Evolutionary conservation across 1,139 yeast species (phyloP), one percentile per base, ranked within the genome.

Genomic region (Candida albicans): DNA sequence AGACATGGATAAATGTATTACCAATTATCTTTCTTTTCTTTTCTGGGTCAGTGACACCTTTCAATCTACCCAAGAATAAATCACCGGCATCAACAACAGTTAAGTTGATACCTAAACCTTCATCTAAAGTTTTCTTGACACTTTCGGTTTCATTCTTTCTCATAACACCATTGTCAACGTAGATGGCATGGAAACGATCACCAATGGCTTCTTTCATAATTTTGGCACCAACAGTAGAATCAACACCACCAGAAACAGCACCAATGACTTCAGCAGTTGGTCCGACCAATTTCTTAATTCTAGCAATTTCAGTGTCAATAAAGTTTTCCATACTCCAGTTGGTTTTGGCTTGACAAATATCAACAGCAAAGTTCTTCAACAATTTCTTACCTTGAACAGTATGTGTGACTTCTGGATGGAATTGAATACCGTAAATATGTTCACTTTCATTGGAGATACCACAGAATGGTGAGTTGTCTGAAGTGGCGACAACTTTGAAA

Each of bases 171-270:
- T 93, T 93, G 72, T 93, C 99, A 51, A 93, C 99, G 63, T 90
- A 81, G 58, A 93, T 90, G 50, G 99, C 99, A 61, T 93, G 99
- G 87, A 93, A 93, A 68, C 99, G 83, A 62, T 88, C 95, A 63
- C 99, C 99, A 67, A 93, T 93, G 53, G 99, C 99, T 72, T 88
- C 96, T 54, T 90, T 86, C 96, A 93, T 87, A 65, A 93, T 80
- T 76, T 93, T 93, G 54, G 99, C 97, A 54, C 98, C 99, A 50
- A 95, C 99, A 39, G 99, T 93, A 45, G 99, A 93, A 70, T 93
- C 99, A 52, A 95, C 99, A 75, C 99, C 99, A 62, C 99, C 99
- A 49, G 97, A 88, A 57, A 93, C 99, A 45, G 99, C 99, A 72
- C 99, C 99, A 64, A 93, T 93, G 53, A 95, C 99, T 72, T 93